Evolutionary conservation across 208 protist genomes (phyloP).

Genomic region (Trypanosoma scelopori): DNA sequence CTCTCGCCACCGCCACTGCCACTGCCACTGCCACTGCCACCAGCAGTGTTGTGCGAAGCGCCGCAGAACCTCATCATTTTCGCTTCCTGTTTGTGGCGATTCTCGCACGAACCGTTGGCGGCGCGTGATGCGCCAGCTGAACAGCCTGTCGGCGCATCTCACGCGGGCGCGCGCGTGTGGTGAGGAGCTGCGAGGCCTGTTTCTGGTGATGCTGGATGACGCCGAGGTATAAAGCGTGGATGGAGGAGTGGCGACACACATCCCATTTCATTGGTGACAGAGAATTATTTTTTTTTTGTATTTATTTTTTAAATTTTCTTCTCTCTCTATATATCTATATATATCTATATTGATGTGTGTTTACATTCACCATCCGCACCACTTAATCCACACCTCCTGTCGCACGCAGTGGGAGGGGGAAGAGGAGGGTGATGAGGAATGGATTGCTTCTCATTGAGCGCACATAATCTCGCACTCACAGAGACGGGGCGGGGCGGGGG

Average conservation of each 20-base stretch:
- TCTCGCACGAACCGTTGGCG: constrained; percentile 42
- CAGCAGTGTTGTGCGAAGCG: not conserved
- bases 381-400: too few relatives aligned
- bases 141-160: constrained; percentile 46
- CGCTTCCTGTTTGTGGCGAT: not conserved
- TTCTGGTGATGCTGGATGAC: constrained; percentile 57
- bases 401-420: not conserved
- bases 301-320: constrained; percentile 11
- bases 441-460: too few relatives aligned
- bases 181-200: constrained; percentile 54
- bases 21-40: not conserved
- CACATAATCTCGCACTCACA: too few relatives aligned
- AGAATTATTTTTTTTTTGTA: constrained; percentile 11
- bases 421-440: not conserved
- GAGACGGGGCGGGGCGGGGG: too few relatives aligned
- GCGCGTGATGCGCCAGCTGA: constrained; percentile 48
- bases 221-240: constrained; percentile 33
- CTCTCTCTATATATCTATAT: too few relatives aligned
- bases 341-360: too few relatives aligned
- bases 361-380: too few relatives aligned
- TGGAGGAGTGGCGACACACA: not conserved
- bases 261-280: not conserved
- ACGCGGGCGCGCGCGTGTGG: constrained; percentile 40
- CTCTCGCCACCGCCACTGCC: not conserved
- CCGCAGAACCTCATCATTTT: not conserved